phyloP scores from a whole-genome alignment of 768 basidiomycete species.

The Tricholoma flavovirens region DNA sequence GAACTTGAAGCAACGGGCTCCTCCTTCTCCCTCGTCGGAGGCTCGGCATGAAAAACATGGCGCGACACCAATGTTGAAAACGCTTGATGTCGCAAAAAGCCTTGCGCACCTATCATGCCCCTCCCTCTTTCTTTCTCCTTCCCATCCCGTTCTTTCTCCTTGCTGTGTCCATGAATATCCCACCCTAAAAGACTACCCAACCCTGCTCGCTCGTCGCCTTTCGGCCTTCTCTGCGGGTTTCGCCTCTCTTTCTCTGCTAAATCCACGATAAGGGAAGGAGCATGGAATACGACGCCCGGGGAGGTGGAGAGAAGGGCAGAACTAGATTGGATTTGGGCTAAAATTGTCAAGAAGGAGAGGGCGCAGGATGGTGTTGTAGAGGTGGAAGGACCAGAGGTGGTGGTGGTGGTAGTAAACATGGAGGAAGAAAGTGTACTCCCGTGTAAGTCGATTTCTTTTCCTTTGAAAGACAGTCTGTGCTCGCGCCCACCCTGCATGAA shows the following conservation, averaged over 20 bases:
- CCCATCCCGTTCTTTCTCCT: conserved; percentile 30
- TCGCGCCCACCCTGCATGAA: neutral
- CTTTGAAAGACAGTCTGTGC: neutral
- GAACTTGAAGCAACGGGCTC: neutral
- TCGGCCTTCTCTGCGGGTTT: conserved; percentile 33
- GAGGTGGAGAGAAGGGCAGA: conserved; percentile 47
- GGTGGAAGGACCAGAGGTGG: neutral
- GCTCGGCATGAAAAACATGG: conserved; percentile 23
- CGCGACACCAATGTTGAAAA: conserved; percentile 46
- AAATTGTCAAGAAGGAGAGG: conserved; percentile 30
- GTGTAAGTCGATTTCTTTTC: neutral
- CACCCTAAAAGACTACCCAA: conserved; percentile 55
- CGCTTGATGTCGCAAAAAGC: conserved; percentile 56
- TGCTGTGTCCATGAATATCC: conserved; percentile 28
- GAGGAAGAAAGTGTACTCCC: neutral
- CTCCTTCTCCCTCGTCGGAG: neutral
- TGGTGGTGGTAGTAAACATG: neutral
- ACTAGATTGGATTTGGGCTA: conserved; percentile 36
- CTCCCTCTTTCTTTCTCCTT: conserved; percentile 37
- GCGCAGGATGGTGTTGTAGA: neutral
- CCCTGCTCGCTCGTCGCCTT: conserved; percentile 53
- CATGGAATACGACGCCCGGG: conserved; percentile 39
- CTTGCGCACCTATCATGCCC: conserved; percentile 44
- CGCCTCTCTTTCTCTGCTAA: conserved; percentile 47
- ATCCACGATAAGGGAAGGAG: conserved; percentile 42